Percentiles rank a stretch among this genome's conserved stretches.
These are phyloP conservation scores for Candida berthetii DNA, from an alignment of 805 yeast genomes.

Conservation along the genomic window DNA sequence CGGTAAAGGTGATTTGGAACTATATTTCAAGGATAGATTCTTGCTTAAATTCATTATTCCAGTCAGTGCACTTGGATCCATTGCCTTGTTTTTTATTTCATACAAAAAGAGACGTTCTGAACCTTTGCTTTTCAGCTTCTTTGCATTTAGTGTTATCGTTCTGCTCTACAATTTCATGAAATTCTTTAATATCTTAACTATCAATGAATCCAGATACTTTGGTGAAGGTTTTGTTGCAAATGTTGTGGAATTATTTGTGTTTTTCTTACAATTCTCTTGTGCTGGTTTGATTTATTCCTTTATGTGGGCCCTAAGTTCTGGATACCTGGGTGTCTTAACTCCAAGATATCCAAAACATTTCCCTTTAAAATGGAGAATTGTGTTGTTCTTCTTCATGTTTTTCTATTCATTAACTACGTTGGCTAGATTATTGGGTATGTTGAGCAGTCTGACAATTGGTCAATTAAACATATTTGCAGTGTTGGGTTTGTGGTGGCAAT, in stretches of 20 bases:
- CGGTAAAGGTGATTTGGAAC: not conserved
- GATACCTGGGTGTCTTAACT: not conserved
- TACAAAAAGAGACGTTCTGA: not conserved
- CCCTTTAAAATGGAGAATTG: not conserved
- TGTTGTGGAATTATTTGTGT: not conserved
- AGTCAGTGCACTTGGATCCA: not conserved
- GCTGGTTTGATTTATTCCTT: not conserved
- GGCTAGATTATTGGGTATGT: not conserved
- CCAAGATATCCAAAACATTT: not conserved
- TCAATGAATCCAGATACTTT: not conserved
- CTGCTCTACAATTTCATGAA: not conserved
- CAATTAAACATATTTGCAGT: not conserved
- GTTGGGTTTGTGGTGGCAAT: not conserved
- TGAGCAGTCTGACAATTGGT: not conserved
- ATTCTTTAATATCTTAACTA: not conserved
- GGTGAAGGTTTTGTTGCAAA: not conserved
- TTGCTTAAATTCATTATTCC: not conserved
- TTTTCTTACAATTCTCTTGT: not conserved
- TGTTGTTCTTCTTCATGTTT: not conserved
- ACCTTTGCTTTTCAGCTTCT: not conserved
- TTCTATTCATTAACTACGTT: not conserved
- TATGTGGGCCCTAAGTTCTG: not conserved
- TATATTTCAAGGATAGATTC: not conserved
- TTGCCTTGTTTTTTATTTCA: not conserved
- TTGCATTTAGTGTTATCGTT: not conserved